Conservation (phyloP, 1,139 yeast genomes). For the Magnusiomyces fungicola region DNA sequence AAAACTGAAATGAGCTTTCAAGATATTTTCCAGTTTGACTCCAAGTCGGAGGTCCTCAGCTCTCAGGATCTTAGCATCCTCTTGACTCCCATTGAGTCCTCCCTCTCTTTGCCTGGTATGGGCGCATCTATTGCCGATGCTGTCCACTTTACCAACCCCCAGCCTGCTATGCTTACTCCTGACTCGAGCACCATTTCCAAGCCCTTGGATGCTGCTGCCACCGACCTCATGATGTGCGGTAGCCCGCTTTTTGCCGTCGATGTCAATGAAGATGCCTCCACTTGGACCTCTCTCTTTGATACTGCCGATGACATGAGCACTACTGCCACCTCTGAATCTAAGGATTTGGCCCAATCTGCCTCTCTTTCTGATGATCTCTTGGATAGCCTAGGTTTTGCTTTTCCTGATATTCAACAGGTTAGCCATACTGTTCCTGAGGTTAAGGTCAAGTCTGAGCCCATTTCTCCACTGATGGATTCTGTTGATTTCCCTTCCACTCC, state of each 20-base stretch:
- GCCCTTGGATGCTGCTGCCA: slow-evolving; percentile 21
- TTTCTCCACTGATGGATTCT: slow-evolving; percentile 6
- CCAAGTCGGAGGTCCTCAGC: neutral
- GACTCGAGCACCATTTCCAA: slow-evolving; percentile 29
- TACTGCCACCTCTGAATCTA: neutral
- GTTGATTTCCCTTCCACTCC: neutral
- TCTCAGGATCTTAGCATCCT: neutral
- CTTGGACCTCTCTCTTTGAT: slow-evolving; percentile 16
- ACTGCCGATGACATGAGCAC: slow-evolving; percentile 7
- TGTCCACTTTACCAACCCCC: neutral
- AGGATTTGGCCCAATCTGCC: slow-evolving; percentile 5
- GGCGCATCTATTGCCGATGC: slow-evolving; percentile 14
- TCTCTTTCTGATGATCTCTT: neutral
- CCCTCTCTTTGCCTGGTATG: neutral
- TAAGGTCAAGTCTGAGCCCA: slow-evolving; percentile 10
- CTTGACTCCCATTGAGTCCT: neutral
- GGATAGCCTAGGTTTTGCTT: neutral
- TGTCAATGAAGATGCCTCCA: slow-evolving; percentile 21
- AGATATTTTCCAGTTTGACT: neutral
- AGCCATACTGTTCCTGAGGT: neutral
- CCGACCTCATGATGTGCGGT: slow-evolving; percentile 19
- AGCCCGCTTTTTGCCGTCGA: slow-evolving; percentile 32
- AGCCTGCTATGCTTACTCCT: slow-evolving; percentile 15
- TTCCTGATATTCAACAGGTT: neutral
- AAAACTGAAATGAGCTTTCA: slow-evolving; percentile 1